Percentiles rank a stretch among this genome's conserved stretches.
These are phyloP conservation scores for Aspergillus baeticus DNA, from an alignment of 495 filamentous ascomycete genomes.

Conservation along the genomic window DNA sequence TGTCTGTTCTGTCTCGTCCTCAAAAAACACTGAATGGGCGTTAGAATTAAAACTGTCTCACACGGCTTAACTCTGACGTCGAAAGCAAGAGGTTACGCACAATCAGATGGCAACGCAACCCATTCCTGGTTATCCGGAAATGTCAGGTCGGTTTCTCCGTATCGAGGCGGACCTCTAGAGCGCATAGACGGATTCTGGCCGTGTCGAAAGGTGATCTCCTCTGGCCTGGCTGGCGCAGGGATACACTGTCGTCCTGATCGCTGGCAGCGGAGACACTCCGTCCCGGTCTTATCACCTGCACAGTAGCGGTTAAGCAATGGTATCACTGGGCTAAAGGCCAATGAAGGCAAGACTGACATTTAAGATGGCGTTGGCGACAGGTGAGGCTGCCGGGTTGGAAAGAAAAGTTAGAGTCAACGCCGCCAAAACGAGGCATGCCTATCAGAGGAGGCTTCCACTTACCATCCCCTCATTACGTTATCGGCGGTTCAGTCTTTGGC, in stretches of 20 bases:
- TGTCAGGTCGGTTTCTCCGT: slow-evolving; percentile 41
- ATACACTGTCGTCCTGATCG: slow-evolving; percentile 44
- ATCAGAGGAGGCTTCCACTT: slow-evolving; percentile 18
- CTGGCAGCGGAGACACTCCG: slow-evolving; percentile 42
- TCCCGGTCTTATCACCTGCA: slow-evolving; percentile 42
- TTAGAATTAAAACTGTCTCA: background rate
- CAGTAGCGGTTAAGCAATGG: slow-evolving; percentile 5
- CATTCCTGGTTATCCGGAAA: slow-evolving; percentile 43
- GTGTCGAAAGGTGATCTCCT: slow-evolving; percentile 45
- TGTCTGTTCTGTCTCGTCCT: slow-evolving; percentile 43
- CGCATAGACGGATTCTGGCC: slow-evolving; percentile 44
- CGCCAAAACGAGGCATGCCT: background rate
- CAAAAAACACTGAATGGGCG: slow-evolving; percentile 32
- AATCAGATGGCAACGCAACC: slow-evolving; percentile 31
- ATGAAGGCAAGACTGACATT: slow-evolving; percentile 28
- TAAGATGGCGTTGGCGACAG: slow-evolving; percentile 47
- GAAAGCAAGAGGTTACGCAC: slow-evolving; percentile 17
- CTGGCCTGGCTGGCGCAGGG: slow-evolving; percentile 38
- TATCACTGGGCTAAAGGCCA: background rate
- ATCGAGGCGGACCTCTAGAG: slow-evolving; percentile 40
- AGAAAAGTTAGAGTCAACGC: background rate
- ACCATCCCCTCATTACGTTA: slow-evolving; percentile 50
- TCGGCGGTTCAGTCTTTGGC: slow-evolving; percentile 17
- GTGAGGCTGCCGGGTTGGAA: slow-evolving; percentile 32
- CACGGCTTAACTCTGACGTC: background rate